Base-by-base conservation (phyloP, 2,329 filamentous ascomycete genomes). In the Teratosphaeria destructans region DNA sequence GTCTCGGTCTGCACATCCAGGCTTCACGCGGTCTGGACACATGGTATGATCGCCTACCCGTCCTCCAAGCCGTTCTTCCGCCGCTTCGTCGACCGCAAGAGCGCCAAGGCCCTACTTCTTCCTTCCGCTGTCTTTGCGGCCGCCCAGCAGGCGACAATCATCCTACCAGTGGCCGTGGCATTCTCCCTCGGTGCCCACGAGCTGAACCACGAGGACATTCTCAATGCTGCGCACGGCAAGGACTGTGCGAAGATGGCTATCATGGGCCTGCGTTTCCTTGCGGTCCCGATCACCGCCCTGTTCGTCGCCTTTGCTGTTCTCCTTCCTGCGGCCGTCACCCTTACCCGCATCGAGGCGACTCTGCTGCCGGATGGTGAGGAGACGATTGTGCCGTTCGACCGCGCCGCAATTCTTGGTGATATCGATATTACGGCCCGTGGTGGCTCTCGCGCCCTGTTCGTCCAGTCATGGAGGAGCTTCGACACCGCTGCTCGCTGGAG, bases 361-460 rank as follows among this genome's bases (percentile, higher is more conserved):
- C 85, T 96, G 66, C 84, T 97, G 2, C 84, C 90, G 0, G 86
- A 90, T 61, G 85, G 89, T 19, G 82, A 91, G 65, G 87, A 95
- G 75, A 85, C 89, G 29, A 88, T 96, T 64, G 86, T 97, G 39
- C 87, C 90, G 35, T 96, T 97, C 68, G 93, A 97, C 78, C 88
- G 91, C 64, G 87, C 86, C 34, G 87, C 85, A 71, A 83, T 93
- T 32, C 83, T 87, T 64, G 68, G 66, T 39, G 85, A 89, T n/a
- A 82, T 83, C 61, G 81, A 90, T 56, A 78, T 90, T n/a, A 86
- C 84, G 61, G 89, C 88, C 58, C 82, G 80, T 63, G 88, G 89
- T 65, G 64, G 64, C 61, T 60, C 63, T 55, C 61, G 63, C 55
- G 80, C 89, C 62, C 83, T 87, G 49, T 81, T 93, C 68, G 72